A percentile compares a stretch with the other conserved stretches of the same genome.
Conservation (phyloP, 306 rosid species). For the Cicer chorassanicum region DNA sequence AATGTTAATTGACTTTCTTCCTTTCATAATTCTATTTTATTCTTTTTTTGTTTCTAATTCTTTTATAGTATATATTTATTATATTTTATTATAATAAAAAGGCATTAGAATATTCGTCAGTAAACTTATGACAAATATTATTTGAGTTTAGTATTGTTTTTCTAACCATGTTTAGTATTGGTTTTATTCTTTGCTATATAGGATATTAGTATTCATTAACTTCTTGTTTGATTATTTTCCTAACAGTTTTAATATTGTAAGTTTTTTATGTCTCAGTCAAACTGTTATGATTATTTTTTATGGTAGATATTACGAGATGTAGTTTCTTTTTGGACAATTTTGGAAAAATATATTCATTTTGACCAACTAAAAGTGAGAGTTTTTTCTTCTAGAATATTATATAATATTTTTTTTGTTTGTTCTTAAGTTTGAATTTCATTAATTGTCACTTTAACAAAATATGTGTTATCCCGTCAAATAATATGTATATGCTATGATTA, state of each 20-base stretch:
- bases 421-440: not conserved
- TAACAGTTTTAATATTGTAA: not conserved
- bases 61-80: not conserved
- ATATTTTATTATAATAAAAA: no score
- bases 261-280: constrained; percentile 27
- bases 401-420: not conserved
- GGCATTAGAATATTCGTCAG: no score
- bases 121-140: not conserved
- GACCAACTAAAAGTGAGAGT: not conserved
- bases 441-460: not conserved
- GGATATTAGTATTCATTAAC: not conserved
- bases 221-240: not conserved
- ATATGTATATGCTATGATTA: not conserved
- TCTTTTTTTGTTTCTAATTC: no score
- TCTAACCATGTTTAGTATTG: no score
- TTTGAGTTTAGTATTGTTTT: not conserved
- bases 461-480: no score
- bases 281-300: not conserved
- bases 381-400: not conserved
- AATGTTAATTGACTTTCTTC: constrained; percentile 17
- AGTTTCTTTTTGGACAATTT: constrained; percentile 1
- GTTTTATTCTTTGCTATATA: not conserved
- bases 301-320: not conserved
- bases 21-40: no score
- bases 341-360: no score